These are phyloP conservation scores for Glycine soja DNA, from an alignment of 306 rosid genomes.

Conservation along the genomic window DNA sequence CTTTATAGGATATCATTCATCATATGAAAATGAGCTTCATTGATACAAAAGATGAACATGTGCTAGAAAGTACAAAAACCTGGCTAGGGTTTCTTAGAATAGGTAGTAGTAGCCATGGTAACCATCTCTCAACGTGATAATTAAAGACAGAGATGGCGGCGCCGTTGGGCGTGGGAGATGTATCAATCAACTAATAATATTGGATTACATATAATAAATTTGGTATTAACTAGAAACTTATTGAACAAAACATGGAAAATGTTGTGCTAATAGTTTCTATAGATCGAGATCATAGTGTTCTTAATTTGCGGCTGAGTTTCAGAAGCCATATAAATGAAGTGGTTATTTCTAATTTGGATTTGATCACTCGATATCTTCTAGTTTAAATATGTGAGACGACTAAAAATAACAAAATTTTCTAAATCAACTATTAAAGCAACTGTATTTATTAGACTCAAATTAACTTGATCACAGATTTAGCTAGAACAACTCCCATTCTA, in stretches of 20 bases:
- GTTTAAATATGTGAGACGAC: background rate
- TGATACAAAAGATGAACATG: conserved; percentile 22
- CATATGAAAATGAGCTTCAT: conserved; percentile 20
- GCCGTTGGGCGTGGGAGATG: background rate
- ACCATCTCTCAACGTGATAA: too few relatives aligned
- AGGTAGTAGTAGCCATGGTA: background rate
- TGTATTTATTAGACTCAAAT: background rate
- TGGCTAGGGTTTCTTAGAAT: conserved; percentile 43
- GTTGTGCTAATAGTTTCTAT: background rate
- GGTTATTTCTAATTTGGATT: background rate
- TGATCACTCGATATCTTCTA: background rate
- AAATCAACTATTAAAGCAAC: background rate
- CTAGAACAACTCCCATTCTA: background rate
- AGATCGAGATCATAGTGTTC: background rate
- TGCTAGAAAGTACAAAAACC: background rate
- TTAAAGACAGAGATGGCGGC: conserved; percentile 16
- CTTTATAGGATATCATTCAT: background rate
- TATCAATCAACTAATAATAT: background rate
- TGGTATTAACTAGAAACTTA: background rate
- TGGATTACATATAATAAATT: background rate
- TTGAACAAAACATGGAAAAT: background rate
- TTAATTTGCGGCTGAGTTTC: background rate
- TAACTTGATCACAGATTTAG: background rate
- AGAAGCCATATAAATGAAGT: background rate
- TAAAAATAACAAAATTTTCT: background rate